Conservation (phyloP, 2,329 filamentous ascomycete species). For the Colletotrichum sp. region DNA sequence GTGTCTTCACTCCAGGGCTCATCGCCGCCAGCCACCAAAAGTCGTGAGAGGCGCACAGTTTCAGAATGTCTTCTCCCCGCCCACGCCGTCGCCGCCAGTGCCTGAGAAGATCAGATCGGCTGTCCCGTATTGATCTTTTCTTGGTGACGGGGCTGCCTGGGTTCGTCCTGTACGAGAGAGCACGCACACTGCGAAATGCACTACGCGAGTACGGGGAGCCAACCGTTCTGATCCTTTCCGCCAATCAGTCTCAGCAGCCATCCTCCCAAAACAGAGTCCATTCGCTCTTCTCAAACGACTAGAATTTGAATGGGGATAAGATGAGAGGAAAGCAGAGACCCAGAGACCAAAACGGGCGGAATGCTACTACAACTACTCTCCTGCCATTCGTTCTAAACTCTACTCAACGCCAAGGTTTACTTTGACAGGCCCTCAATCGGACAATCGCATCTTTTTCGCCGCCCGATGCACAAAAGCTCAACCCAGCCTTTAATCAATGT, state of each 20-base stretch:
- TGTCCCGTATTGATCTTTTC: conserved; percentile 7
- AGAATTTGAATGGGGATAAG: not conserved
- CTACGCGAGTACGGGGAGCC: not conserved
- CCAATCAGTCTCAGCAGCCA: not conserved
- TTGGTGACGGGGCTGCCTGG: conserved; percentile 5
- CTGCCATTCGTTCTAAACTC: not conserved
- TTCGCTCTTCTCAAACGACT: not conserved
- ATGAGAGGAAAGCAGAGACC: not conserved
- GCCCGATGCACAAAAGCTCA: not conserved
- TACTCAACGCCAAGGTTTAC: not conserved
- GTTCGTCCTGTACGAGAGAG: not conserved
- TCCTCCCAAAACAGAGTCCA: not conserved
- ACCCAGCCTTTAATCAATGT: not conserved
- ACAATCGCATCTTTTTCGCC: not conserved
- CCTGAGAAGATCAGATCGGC: not conserved
- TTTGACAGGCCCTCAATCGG: not conserved
- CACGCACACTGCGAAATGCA: not conserved
- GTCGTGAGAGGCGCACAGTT: not conserved
- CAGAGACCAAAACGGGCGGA: not conserved
- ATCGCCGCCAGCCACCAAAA: not conserved
- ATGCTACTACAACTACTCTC: not conserved
- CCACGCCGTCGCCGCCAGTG: not conserved
- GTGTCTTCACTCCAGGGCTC: not conserved
- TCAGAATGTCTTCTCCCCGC: conserved; percentile 2
- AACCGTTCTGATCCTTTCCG: not conserved